phyloP scores from a whole-genome alignment of 2,329 filamentous ascomycete species.

The Xylaria sp. region DNA sequence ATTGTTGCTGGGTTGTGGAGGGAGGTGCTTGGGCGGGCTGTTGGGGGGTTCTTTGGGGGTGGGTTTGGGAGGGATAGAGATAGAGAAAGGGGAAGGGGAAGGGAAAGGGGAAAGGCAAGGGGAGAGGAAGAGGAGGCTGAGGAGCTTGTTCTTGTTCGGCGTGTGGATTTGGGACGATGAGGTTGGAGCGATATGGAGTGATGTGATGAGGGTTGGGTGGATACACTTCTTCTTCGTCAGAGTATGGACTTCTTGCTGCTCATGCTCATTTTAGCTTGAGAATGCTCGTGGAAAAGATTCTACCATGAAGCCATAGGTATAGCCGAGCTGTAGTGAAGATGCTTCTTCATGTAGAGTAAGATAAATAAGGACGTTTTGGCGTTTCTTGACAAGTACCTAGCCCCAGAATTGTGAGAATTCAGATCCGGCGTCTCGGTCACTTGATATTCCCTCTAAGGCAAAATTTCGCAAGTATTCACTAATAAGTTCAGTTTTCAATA shows the following conservation, averaged over 20 bases:
- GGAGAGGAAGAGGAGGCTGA: too few relatives aligned
- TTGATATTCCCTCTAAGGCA: background rate
- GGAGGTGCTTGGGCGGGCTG: conserved; percentile 74
- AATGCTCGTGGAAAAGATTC: too few relatives aligned
- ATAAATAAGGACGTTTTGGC: background rate
- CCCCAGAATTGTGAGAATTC: background rate
- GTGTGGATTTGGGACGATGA: conserved; percentile 62
- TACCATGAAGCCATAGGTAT: too few relatives aligned
- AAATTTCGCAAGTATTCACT: background rate
- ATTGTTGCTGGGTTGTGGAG: conserved; percentile 82
- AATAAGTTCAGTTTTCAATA: too few relatives aligned
- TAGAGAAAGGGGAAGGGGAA: conserved; percentile 35
- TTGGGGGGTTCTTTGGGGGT: conserved; percentile 73
- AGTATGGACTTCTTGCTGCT: background rate
- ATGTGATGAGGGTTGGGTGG: background rate
- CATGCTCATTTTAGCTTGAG: background rate
- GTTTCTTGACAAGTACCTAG: background rate
- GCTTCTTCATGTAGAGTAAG: too few relatives aligned
- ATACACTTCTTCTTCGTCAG: background rate
- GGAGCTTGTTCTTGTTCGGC: conserved; percentile 64
- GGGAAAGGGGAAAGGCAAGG: conserved; percentile 38
- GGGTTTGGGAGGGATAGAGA: conserved; percentile 40
- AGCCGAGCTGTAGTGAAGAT: background rate
- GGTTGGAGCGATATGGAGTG: too few relatives aligned
- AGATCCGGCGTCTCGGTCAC: background rate